phyloP scores from a whole-genome alignment of 768 basidiomycete species.

The Suillus clintonianus region DNA sequence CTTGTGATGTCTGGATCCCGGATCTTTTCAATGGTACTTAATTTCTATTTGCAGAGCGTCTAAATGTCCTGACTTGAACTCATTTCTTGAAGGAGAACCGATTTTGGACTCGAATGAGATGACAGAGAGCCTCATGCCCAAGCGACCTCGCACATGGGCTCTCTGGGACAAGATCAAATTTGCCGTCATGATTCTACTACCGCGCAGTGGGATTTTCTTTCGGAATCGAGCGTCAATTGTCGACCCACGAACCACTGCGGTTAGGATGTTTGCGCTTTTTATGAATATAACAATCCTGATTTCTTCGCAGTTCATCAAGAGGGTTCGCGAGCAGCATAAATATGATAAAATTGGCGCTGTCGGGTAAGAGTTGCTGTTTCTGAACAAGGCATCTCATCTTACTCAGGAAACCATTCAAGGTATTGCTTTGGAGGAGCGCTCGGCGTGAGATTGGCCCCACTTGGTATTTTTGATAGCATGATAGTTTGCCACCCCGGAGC shows the following conservation, averaged over 20 bases:
- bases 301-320: slow-evolving; percentile 34
- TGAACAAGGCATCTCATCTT: not conserved
- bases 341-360: slow-evolving; percentile 44
- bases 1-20: slow-evolving; percentile 66
- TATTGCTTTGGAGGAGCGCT: slow-evolving; percentile 41
- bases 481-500: slow-evolving; percentile 44
- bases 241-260: slow-evolving; percentile 25
- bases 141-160: slow-evolving; percentile 28
- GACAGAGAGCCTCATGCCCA: slow-evolving; percentile 27
- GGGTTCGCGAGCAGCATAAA: slow-evolving; percentile 38
- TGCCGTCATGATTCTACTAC: slow-evolving; percentile 14
- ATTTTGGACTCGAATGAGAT: slow-evolving; percentile 25
- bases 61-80: not conserved
- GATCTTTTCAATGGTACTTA: slow-evolving; percentile 56
- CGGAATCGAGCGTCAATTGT: slow-evolving; percentile 28
- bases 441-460: slow-evolving; percentile 28
- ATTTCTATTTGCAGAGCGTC: slow-evolving; percentile 1
- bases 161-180: slow-evolving; percentile 20
- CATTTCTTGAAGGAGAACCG: slow-evolving; percentile 30
- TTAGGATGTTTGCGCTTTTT: slow-evolving; percentile 8
- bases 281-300: not conserved
- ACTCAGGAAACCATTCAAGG: slow-evolving; percentile 19
- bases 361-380: slow-evolving; percentile 31
- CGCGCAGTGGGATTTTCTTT: slow-evolving; percentile 19
- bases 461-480: slow-evolving; percentile 36